Base-by-base conservation (phyloP, 768 basidiomycete species). In the Leccinum obscurum region DNA sequence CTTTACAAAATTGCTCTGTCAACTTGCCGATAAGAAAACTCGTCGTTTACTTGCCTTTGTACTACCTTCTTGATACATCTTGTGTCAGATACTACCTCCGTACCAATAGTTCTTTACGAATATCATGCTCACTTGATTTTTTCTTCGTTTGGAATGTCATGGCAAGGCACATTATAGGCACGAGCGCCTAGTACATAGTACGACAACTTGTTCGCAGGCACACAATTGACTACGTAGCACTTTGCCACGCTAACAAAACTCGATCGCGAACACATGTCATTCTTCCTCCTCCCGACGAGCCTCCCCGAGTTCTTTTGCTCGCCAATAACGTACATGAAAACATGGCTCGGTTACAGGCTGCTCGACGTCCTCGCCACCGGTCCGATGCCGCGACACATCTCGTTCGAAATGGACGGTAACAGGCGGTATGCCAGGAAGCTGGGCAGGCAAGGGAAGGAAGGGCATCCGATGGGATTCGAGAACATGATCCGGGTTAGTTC, bases 381-480 rank as follows among this genome's bases (percentile, higher is more conserved):
- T 0, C 95, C 96, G 0, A 81, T 95, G 9, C 97, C 97, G 0
- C 75, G 78, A 48, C 97, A 99, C 77, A 83, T 98, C 30, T 95
- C 91, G 2, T 95, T 99, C 71, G 88, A 96, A 28, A 95, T 99
- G 94, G 97, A 99, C 70, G 97, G 97, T 4, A 98, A 98, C 72
- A 80, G 97, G 56, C 81, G 97, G 11, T 96, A 92, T 70, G 95
- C 97, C 1, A 80, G 92, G 72, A 75, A 78, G 65, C 76, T 83
- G 22, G 84, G 86, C 15, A 83, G 86, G 72, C 72, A 79, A n/a
- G 81, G 92, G 20, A 78, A 79, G 35, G 79, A 93, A 62, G 96
- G 97, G 3, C 96, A 99, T 72, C 77, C 80, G 6, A 88, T 89
- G 50, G 97, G 97, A 0, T 98, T 93, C 72, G 72, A 83, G 50